A percentile compares a stretch with the other conserved stretches of the same genome.
Conservation (phyloP, 2,329 filamentous ascomycete genomes). For the Sphaerulina vaccinii region DNA sequence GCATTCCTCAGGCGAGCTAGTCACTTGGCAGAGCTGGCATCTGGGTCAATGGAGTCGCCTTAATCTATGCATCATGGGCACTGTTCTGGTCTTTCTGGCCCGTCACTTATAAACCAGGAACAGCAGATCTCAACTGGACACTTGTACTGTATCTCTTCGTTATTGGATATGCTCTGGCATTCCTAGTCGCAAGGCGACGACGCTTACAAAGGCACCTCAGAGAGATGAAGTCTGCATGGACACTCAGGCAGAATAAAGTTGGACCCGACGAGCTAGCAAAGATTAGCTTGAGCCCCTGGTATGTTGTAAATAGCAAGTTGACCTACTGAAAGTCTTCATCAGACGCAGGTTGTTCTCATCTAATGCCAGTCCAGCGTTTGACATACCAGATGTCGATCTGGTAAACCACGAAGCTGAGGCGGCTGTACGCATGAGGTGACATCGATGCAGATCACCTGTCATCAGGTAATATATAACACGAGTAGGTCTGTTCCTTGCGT, state of each 20-base stretch:
- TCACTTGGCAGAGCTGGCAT: constrained; percentile 41
- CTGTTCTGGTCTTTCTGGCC: constrained; percentile 48
- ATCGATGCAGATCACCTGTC: too few species aligned
- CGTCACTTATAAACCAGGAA: constrained; percentile 35
- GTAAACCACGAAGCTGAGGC: too few species aligned
- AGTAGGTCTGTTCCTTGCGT: too few species aligned
- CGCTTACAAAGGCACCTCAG: constrained; percentile 8
- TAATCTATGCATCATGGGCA: constrained; percentile 38
- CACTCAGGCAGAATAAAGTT: not conserved
- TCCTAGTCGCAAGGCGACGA: constrained; percentile 14
- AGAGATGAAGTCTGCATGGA: constrained; percentile 17
- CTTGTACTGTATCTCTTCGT: constrained; percentile 43
- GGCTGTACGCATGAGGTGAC: too few species aligned
- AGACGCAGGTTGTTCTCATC: too few species aligned
- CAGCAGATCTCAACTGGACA: constrained; percentile 53
- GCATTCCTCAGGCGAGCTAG: constrained; percentile 40
- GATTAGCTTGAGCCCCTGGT: too few species aligned
- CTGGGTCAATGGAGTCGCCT: constrained; percentile 38
- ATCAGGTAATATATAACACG: too few species aligned
- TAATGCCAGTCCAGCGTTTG: too few species aligned
- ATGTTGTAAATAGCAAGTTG: too few species aligned
- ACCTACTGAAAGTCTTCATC: too few species aligned
- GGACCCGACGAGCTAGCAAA: not conserved
- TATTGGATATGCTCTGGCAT: constrained; percentile 5
- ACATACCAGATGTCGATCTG: too few species aligned